Percentiles rank a stretch among this genome's conserved stretches.
These are phyloP conservation scores for Xylaria grammica DNA, from an alignment of 495 filamentous ascomycete species.

Conservation along the genomic window DNA sequence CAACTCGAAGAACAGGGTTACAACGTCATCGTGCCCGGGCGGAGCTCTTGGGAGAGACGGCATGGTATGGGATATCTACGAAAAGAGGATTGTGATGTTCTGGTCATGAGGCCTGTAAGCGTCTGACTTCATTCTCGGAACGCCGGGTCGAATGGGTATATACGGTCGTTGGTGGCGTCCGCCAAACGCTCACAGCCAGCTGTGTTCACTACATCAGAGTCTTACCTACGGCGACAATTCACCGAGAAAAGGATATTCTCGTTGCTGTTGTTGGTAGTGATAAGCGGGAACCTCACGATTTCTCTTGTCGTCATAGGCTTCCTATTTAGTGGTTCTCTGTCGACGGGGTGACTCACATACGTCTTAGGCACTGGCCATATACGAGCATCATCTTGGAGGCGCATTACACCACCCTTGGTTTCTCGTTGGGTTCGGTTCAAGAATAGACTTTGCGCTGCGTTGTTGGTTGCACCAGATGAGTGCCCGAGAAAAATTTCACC, in stretches of 20 bases:
- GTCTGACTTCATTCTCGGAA: not conserved
- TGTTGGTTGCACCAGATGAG: constrained; percentile 4
- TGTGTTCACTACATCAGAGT: not conserved
- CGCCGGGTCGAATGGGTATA: not conserved
- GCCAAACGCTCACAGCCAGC: not conserved
- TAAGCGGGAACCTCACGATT: not conserved
- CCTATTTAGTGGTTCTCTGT: not conserved
- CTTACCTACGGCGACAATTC: not conserved
- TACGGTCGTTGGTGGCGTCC: constrained; percentile 2
- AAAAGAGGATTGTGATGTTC: not conserved
- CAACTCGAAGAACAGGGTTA: not conserved
- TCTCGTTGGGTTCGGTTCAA: not conserved
- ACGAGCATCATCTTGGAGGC: not conserved
- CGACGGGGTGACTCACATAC: not conserved
- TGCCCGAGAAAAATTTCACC: no score
- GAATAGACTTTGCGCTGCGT: not conserved
- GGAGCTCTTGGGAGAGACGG: not conserved
- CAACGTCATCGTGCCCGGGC: not conserved
- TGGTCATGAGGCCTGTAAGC: not conserved
- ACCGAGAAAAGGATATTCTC: not conserved
- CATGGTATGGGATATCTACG: no score
- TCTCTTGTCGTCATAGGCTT: not conserved
- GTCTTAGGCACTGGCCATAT: no score
- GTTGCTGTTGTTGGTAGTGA: constrained; percentile 9
- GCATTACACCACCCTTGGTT: not conserved